A percentile compares a stretch with the other conserved stretches of the same genome.
Conservation (phyloP, 2,329 filamentous ascomycete genomes). For the Pseudogymnoascus pannorum region DNA sequence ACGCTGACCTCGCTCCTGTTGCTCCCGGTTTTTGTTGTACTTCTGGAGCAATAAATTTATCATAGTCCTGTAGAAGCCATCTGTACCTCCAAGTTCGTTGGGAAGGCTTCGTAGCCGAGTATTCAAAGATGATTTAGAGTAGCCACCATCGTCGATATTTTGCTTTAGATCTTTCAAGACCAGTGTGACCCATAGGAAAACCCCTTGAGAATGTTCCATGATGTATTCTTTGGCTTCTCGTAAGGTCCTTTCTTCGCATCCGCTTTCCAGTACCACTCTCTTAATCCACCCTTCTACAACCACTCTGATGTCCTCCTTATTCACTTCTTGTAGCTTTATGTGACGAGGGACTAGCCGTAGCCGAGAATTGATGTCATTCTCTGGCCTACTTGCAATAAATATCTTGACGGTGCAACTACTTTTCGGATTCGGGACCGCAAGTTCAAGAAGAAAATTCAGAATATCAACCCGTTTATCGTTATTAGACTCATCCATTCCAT, state of each 20-base stretch:
- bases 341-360: not conserved
- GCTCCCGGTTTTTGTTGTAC: not conserved
- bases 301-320: not conserved
- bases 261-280: not conserved
- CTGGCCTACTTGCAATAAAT: not conserved
- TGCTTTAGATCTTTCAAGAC: not conserved
- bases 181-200: not conserved
- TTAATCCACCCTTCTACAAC: not conserved
- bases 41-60: not conserved
- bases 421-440: not conserved
- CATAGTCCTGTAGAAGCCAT: not conserved
- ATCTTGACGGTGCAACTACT: not conserved
- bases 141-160: not conserved
- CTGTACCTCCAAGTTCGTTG: not conserved
- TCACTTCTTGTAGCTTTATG: not conserved
- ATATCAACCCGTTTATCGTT: slow-evolving; percentile 6
- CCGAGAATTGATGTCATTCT: not conserved
- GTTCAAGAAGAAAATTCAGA: slow-evolving; percentile 7
- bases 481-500: slow-evolving; percentile 17
- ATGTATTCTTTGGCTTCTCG: not conserved
- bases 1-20: not conserved
- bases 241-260: not conserved
- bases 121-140: not conserved
- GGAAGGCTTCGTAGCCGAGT: not conserved
- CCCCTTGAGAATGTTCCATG: not conserved